These are phyloP conservation scores for Rhizopogon vulgaris DNA, from an alignment of 768 basidiomycete species.

Conservation along the genomic window DNA sequence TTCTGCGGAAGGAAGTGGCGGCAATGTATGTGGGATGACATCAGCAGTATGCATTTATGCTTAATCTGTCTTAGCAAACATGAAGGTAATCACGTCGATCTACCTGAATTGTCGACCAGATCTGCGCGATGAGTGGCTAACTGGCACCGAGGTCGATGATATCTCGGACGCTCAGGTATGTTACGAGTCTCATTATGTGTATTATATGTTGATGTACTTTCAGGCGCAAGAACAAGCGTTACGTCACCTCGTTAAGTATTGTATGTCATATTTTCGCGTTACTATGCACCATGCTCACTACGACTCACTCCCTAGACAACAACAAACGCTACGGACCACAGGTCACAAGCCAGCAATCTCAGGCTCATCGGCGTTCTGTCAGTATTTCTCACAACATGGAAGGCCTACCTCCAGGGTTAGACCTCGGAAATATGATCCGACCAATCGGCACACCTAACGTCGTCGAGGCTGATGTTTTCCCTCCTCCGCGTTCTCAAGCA, in stretches of 20 bases:
- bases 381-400: constrained; percentile 82
- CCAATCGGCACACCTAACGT: constrained; percentile 71
- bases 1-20: constrained; percentile 98
- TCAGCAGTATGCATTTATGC: not conserved
- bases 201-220: not conserved
- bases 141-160: constrained; percentile 87
- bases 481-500: constrained; percentile 83
- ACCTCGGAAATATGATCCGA: constrained; percentile 68
- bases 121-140: constrained; percentile 95
- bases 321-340: constrained; percentile 78
- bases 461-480: constrained; percentile 89
- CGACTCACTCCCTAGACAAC: constrained; percentile 55
- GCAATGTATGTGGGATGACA: constrained; percentile 57
- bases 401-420: constrained; percentile 68
- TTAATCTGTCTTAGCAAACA: constrained; percentile 63
- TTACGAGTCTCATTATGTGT: constrained; percentile 3
- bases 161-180: constrained; percentile 84
- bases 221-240: constrained; percentile 95
- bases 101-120: constrained; percentile 97
- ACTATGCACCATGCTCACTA: constrained; percentile 4
- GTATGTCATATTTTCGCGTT: constrained; percentile 39
- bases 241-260: constrained; percentile 91
- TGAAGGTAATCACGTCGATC: constrained; percentile 99
- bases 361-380: constrained; percentile 71
- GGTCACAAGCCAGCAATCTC: constrained; percentile 42